phyloP scores from a whole-genome alignment of 176 grass and related monocot species.

The Rhynchospora pubera region DNA sequence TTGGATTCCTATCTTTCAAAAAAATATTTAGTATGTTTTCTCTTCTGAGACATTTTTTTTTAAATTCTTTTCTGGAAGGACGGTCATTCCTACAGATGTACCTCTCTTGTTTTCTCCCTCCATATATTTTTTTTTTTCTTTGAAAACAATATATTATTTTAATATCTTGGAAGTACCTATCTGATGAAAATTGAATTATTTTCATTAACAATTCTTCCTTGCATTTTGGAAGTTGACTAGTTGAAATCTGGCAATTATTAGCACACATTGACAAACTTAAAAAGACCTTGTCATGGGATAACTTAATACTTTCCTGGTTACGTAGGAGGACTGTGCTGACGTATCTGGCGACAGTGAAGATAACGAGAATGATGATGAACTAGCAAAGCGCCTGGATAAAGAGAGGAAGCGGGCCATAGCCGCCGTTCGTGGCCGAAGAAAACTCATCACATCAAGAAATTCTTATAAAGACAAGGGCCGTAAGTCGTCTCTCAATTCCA shows the following conservation, averaged over 20 bases:
- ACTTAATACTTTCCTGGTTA: not conserved
- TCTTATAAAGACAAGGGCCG: conserved; percentile 78
- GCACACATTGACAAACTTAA: not conserved
- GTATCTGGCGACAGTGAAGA: conserved; percentile 15
- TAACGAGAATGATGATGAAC: conserved; percentile 20
- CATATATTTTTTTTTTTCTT: not conserved
- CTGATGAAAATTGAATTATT: not conserved
- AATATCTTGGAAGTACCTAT: not conserved
- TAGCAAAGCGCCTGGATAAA: conserved; percentile 53
- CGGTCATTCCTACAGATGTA: not conserved
- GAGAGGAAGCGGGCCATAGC: conserved; percentile 54
- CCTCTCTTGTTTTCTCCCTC: not conserved
- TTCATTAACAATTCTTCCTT: not conserved
- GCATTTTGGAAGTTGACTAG: not conserved
- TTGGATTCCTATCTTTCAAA: too few relatives aligned
- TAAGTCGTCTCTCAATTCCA: conserved; percentile 75
- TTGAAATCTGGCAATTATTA: not conserved
- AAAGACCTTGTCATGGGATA: not conserved
- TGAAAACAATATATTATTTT: not conserved
- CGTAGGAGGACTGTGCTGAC: conserved; percentile 12
- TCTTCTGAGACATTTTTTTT: not conserved
- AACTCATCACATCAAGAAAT: conserved; percentile 47
- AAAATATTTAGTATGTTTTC: not conserved
- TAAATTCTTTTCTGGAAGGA: not conserved
- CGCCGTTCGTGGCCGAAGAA: conserved; percentile 37